These are phyloP conservation scores for Alternaria atra DNA, from an alignment of 2,329 filamentous ascomycete species.

Conservation along the genomic window DNA sequence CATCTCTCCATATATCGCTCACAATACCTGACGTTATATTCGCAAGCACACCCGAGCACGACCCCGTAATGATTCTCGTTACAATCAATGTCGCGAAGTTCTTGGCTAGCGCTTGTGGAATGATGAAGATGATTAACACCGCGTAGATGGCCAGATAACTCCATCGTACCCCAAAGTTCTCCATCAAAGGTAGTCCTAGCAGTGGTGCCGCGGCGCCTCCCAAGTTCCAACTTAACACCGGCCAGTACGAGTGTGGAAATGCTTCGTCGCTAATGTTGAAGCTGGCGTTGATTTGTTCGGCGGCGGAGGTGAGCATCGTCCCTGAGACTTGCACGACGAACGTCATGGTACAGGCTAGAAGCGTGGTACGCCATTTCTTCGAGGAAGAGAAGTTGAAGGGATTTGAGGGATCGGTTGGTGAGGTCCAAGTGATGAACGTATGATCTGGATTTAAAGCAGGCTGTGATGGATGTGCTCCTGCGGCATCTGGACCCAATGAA, in stretches of 20 bases:
- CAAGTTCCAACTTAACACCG: constrained; percentile 54
- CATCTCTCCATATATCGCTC: constrained; percentile 51
- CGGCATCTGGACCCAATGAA: not conserved
- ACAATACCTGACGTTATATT: constrained; percentile 51
- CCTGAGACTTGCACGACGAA: constrained; percentile 45
- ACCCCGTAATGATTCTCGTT: constrained; percentile 56
- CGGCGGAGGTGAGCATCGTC: constrained; percentile 45
- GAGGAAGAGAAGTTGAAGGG: constrained; percentile 54
- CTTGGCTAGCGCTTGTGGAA: constrained; percentile 54
- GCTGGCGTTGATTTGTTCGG: constrained; percentile 49
- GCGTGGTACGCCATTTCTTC: constrained; percentile 55
- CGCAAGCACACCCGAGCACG: constrained; percentile 54
- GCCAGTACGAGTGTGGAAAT: constrained; percentile 55
- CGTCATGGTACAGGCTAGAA: constrained; percentile 56
- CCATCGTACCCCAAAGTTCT: constrained; percentile 56
- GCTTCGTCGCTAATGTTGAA: constrained; percentile 51
- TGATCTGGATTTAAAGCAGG: not conserved
- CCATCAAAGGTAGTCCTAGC: constrained; percentile 55
- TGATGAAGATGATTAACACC: constrained; percentile 53
- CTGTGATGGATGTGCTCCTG: not conserved
- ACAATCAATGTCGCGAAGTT: constrained; percentile 58
- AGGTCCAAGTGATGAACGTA: constrained; percentile 30
- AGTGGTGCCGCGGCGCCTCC: constrained; percentile 55
- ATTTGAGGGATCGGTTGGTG: constrained; percentile 36
- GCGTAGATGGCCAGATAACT: constrained; percentile 56